These are phyloP conservation scores for Babesia ovata DNA, from an alignment of 169 alveolate genomes.

Conservation along the genomic window DNA sequence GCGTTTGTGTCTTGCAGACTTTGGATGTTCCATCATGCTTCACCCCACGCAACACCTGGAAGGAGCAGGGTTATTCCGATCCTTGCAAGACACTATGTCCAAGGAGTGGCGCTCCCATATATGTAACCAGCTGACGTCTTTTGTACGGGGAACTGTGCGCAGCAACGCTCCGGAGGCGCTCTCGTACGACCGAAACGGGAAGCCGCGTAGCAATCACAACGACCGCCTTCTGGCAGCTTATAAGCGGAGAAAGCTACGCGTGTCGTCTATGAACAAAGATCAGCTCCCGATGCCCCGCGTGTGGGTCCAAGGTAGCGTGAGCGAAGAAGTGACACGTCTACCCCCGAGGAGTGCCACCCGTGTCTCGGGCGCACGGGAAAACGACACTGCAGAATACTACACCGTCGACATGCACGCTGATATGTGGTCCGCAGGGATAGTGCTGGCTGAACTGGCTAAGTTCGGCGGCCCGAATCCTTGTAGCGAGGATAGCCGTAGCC, in stretches of 20 bases:
- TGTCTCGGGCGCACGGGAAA: conserved; percentile 14
- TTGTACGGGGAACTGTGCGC: conserved; percentile 57
- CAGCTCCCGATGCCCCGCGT: conserved; percentile 5
- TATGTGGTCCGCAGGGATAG: conserved; percentile 69
- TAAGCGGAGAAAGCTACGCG: not conserved
- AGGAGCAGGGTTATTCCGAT: conserved; percentile 24
- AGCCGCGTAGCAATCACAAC: conserved; percentile 58
- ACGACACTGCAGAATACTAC: conserved; percentile 43
- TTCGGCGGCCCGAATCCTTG: conserved; percentile 29
- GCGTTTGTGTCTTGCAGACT: conserved; percentile 76
- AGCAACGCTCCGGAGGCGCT: conserved; percentile 68
- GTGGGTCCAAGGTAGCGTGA: conserved; percentile 11
- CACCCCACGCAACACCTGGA: conserved; percentile 65
- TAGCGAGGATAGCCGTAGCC: not conserved
- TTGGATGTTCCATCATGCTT: conserved; percentile 73
- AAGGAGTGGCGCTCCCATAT: conserved; percentile 55
- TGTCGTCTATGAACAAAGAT: conserved; percentile 5
- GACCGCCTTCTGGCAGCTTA: conserved; percentile 13
- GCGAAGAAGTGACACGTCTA: not conserved
- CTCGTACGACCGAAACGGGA: conserved; percentile 59
- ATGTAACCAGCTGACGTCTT: conserved; percentile 49
- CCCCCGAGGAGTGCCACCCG: not conserved
- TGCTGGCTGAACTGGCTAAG: conserved; percentile 60
- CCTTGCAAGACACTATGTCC: conserved; percentile 19
- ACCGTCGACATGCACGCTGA: conserved; percentile 45